Evolutionary conservation across 768 basidiomycete genomes (phyloP), one percentile per base, ranked within the genome.

Genomic region (Crucibulum laeve): DNA sequence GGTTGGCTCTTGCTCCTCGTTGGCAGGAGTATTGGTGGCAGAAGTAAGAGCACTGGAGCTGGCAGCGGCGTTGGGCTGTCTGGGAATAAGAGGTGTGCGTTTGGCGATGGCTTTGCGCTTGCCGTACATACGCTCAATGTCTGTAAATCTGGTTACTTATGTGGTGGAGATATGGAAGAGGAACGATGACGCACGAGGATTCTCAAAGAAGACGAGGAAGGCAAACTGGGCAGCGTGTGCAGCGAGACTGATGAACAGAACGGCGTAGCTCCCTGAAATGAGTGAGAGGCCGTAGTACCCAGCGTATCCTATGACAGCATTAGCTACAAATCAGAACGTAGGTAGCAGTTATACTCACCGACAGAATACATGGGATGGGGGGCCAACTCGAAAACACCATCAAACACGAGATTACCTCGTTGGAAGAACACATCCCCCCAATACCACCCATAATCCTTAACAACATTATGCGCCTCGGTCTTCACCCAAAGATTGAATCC

Each of bases 401-500:
- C 95, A 56, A 99, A 99, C 2, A 97, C 86, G 11, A 98, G 74
- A 33, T 87, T 84, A 33, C 90, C 90, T n/a, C 89, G 84, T 61
- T 91, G 88, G 70, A 92, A 91, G 68, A 92, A 92, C 45, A 83
- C 83, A 52, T 92, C 90, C 7, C 90, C 93, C 91, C 91, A 92
- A 61, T 93, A 97, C 93, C 92, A 97, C 13, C 93, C 94, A 52
- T 95, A 97, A 57, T 97, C 95, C 55, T 96, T 98, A 48, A 98
- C 93, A 38, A 98, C 91, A 42, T 91, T 79, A 61, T 99, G 96
- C 0, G 96, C 96, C 58, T 98, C 95, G 2, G 87, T 89, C 61
- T 99, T 99, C 49, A 99, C 92, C 93, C 94, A 98, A 25, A 98
- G 75, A 62, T 99, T 98, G 74, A 98, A 98, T 17, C 76, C 77